Evolutionary conservation across 1,284 basidiomycete species (phyloP).

Genomic region (Melampsora americana): DNA sequence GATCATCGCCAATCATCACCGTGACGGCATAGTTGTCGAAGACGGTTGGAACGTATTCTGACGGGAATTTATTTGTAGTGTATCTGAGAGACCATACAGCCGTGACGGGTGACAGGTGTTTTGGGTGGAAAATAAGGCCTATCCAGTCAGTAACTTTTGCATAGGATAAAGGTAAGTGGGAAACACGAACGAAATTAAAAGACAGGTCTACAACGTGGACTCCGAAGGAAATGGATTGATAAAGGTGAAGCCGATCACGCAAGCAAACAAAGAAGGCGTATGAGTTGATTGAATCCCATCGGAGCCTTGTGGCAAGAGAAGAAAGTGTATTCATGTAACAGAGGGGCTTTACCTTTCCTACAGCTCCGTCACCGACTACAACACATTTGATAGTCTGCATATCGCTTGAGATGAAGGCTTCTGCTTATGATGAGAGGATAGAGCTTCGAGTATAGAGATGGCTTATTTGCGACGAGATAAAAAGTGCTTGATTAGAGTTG

Average conservation of each 20-base stretch:
- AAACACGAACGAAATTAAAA: constrained; percentile 76
- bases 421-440: no score
- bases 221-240: constrained; percentile 36
- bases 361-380: constrained; percentile 98
- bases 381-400: constrained; percentile 56
- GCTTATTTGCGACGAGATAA: no score
- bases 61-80: constrained; percentile 77
- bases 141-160: not conserved
- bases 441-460: no score
- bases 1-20: constrained; percentile 99
- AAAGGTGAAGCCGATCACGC: constrained; percentile 46
- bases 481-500: no score
- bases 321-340: constrained; percentile 11
- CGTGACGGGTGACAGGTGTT: no score
- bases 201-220: constrained; percentile 72
- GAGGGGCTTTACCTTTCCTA: constrained; percentile 78
- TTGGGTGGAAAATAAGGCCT: not conserved
- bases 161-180: not conserved
- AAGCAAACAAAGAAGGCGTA: constrained; percentile 3
- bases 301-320: not conserved
- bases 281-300: constrained; percentile 17
- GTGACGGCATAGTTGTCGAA: constrained; percentile 98
- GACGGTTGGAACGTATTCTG: constrained; percentile 96
- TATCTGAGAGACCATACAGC: constrained; percentile 53
- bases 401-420: not conserved